These are phyloP conservation scores for Talaromyces marneffei DNA, from an alignment of 2,329 filamentous ascomycete species.

Conservation along the genomic window DNA sequence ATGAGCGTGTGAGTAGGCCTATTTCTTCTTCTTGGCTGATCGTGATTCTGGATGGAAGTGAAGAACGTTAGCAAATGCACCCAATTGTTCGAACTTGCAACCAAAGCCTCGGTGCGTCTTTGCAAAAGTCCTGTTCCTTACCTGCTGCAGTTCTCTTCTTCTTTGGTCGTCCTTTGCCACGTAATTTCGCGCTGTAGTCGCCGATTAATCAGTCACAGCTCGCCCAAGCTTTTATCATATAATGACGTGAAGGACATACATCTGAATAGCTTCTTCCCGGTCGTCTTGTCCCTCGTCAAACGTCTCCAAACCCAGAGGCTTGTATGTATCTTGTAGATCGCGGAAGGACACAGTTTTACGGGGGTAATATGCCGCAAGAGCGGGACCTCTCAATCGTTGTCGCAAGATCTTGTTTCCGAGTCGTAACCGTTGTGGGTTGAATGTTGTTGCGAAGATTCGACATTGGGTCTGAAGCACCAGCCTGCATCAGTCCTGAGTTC, in stretches of 20 bases:
- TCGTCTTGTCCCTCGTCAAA: conserved; percentile 75
- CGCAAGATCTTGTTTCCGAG: conserved; percentile 89
- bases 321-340: conserved; percentile 66
- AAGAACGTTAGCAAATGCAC: neutral
- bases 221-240: neutral
- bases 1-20: neutral
- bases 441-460: conserved; percentile 83
- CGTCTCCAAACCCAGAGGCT: conserved; percentile 57
- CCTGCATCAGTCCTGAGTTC: neutral
- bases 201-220: conserved; percentile 23
- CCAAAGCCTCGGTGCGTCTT: neutral
- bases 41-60: conserved; percentile 20
- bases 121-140: conserved; percentile 20
- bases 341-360: conserved; percentile 64
- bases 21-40: conserved; percentile 27
- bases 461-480: conserved; percentile 64
- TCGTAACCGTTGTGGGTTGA: conserved; percentile 76
- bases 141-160: conserved; percentile 65
- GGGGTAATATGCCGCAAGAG: conserved; percentile 83
- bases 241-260: conserved; percentile 41
- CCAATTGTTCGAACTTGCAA: neutral
- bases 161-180: conserved; percentile 83
- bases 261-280: conserved; percentile 59
- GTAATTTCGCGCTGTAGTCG: conserved; percentile 57
- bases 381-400: conserved; percentile 77